Conservation (phyloP, 1,139 yeast genomes). For the Debaryomyces subglobosus region DNA sequence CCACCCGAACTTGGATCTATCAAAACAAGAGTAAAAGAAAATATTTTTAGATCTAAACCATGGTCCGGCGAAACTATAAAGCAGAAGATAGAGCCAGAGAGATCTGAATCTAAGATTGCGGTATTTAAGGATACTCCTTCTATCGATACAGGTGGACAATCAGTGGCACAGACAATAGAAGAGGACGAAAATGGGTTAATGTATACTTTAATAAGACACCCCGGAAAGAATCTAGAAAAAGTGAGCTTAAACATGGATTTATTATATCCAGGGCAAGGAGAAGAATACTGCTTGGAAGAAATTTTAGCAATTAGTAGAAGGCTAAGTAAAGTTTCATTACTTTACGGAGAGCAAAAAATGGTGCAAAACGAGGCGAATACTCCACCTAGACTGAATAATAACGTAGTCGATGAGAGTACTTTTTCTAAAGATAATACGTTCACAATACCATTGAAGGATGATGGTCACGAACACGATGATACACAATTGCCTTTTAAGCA, state of each 20-base stretch:
- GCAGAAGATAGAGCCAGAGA: conserved; percentile 29
- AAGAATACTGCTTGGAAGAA: conserved; percentile 64
- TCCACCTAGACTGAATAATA: background rate
- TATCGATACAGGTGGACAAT: conserved; percentile 35
- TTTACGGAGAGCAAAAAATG: background rate
- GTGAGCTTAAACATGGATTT: conserved; percentile 64
- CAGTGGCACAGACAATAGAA: background rate
- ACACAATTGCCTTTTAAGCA: conserved; percentile 15
- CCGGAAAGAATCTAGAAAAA: conserved; percentile 67
- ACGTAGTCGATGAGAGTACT: background rate
- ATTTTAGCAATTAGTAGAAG: conserved; percentile 43
- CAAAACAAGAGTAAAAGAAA: conserved; percentile 64
- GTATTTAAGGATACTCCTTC: conserved; percentile 31
- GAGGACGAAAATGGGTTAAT: conserved; percentile 24
- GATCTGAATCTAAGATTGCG: conserved; percentile 27
- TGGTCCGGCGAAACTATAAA: conserved; percentile 68
- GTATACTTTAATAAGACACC: conserved; percentile 51
- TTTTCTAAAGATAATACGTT: conserved; percentile 25
- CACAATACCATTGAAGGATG: conserved; percentile 38
- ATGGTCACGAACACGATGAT: conserved; percentile 19
- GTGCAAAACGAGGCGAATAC: background rate
- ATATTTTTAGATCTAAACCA: conserved; percentile 55
- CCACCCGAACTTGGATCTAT: conserved; percentile 49
- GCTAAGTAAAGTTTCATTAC: conserved; percentile 2
- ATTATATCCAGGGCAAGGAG: conserved; percentile 46